A percentile compares a stretch with the other conserved stretches of the same genome.
Conservation (phyloP, 176 grass and related monocot species). For the Oryza punctata region DNA sequence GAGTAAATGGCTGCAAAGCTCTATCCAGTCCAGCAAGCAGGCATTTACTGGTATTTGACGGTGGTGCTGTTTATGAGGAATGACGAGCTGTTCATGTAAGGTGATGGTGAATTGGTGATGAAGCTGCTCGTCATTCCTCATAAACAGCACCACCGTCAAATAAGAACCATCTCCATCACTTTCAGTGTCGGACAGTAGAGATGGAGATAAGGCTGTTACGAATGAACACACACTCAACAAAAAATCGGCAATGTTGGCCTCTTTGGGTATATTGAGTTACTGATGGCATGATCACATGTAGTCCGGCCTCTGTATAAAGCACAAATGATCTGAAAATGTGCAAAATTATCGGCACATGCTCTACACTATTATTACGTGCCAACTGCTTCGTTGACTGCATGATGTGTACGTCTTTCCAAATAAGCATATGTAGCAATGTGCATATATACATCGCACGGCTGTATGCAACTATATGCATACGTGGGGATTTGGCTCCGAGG, state of each 20-base stretch:
- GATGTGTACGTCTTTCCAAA: background rate
- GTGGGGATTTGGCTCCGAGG: background rate
- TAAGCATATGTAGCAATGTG: background rate
- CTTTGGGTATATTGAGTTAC: background rate
- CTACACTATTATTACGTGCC: background rate
- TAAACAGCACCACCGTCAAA: background rate
- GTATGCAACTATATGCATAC: background rate
- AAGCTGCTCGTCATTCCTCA: background rate
- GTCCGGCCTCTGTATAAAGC: background rate
- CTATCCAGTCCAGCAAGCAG: background rate
- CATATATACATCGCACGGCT: background rate
- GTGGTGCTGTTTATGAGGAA: too few species aligned
- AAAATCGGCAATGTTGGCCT: background rate
- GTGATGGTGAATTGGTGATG: background rate
- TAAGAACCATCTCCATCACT: background rate
- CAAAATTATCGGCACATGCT: background rate
- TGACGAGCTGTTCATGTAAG: too few species aligned
- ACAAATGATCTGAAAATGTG: background rate
- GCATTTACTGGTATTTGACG: background rate
- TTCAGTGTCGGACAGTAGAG: background rate
- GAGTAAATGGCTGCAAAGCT: background rate
- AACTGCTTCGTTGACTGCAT: slow-evolving; percentile 24
- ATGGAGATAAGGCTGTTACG: background rate
- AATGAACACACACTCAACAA: background rate
- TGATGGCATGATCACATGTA: background rate